These are phyloP conservation scores for Allomyces macrogynus DNA, from an alignment of 192 early-diverging fungal genomes.

Conservation along the genomic window DNA sequence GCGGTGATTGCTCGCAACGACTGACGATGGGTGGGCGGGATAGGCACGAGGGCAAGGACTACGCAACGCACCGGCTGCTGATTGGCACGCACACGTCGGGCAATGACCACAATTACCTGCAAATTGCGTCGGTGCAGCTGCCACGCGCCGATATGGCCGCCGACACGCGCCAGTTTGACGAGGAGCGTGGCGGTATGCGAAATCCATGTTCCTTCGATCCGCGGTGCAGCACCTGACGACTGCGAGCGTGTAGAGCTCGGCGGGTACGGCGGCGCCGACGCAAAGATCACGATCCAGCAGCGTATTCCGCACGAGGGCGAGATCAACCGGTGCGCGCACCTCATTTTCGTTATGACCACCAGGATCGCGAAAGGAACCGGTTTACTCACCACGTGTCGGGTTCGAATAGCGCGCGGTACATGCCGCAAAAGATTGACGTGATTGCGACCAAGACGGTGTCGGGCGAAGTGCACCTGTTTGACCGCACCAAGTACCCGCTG, in stretches of 20 bases:
- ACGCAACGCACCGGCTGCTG: conserved; percentile 70
- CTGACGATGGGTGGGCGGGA: not conserved
- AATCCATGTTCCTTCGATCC: not conserved
- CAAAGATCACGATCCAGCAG: conserved; percentile 69
- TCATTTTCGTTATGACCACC: no score
- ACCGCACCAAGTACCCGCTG: conserved; percentile 70
- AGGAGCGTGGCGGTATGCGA: conserved; percentile 43
- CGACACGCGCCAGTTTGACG: conserved; percentile 44
- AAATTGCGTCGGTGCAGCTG: conserved; percentile 79
- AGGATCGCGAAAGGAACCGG: no score
- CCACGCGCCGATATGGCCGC: conserved; percentile 40
- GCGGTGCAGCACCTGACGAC: not conserved
- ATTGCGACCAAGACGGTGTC: conserved; percentile 80
- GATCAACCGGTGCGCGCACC: conserved; percentile 45
- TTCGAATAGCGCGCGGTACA: conserved; percentile 67
- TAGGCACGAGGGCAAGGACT: conserved; percentile 77
- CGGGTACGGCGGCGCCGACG: conserved; percentile 59
- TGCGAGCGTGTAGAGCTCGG: conserved; percentile 23
- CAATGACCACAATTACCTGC: conserved; percentile 89
- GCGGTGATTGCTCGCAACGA: no score
- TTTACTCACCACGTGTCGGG: no score
- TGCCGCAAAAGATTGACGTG: conserved; percentile 85
- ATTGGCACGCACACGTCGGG: conserved; percentile 94
- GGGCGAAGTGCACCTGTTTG: conserved; percentile 94
- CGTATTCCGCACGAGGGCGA: conserved; percentile 93